Evolutionary conservation across 2,329 filamentous ascomycete species (phyloP).

Genomic region (Neobulgaria alba): DNA sequence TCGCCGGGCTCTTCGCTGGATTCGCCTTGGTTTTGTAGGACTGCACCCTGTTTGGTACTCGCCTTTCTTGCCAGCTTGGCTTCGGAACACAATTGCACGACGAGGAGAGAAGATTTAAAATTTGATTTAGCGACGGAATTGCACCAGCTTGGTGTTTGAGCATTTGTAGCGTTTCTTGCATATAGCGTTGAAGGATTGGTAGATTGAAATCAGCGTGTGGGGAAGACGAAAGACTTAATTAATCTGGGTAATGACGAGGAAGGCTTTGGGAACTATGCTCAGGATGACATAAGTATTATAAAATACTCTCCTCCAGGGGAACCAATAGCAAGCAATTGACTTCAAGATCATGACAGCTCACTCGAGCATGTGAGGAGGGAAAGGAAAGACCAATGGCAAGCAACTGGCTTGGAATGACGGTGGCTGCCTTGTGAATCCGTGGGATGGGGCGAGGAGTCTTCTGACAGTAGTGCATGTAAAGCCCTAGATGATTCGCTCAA

Average conservation of each 20-base stretch:
- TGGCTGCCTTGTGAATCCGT: too few species aligned
- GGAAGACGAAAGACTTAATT: background rate
- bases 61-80: background rate
- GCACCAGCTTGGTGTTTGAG: background rate
- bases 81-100: too few species aligned
- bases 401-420: too few species aligned
- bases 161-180: background rate
- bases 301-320: background rate
- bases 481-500: too few species aligned
- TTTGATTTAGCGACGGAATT: background rate
- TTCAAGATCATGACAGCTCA: too few species aligned
- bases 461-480: too few species aligned
- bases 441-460: too few species aligned
- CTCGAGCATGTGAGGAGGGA: too few species aligned
- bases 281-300: background rate
- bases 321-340: background rate
- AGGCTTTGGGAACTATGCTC: too few species aligned
- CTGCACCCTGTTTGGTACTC: background rate
- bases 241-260: background rate
- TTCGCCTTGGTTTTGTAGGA: conserved; percentile 44
- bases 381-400: too few species aligned
- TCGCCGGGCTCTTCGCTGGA: conserved; percentile 47
- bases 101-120: too few species aligned
- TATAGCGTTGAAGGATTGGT: background rate
- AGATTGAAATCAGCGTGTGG: background rate